Evolutionary conservation across 768 basidiomycete species (phyloP).

Genomic region (Pleurotus sapidus): DNA sequence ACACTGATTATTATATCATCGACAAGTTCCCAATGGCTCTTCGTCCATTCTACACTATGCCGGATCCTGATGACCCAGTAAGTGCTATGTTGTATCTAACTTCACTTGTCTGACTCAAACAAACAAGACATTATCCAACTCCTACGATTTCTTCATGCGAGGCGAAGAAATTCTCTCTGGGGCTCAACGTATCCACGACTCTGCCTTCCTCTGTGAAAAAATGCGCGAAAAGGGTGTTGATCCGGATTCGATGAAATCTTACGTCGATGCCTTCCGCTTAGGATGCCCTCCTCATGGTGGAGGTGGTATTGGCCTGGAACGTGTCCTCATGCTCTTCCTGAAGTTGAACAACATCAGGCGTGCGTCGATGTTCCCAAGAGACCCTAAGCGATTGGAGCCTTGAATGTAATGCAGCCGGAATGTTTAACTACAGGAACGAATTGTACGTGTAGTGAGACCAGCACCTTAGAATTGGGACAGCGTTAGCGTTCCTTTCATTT

Average conservation of each 20-base stretch:
- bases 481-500: too few relatives aligned
- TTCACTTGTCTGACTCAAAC: slow-evolving; percentile 10
- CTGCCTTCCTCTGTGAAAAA: slow-evolving; percentile 73
- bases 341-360: slow-evolving; percentile 94
- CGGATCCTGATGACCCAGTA: slow-evolving; percentile 88
- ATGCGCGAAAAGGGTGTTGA: slow-evolving; percentile 89
- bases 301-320: slow-evolving; percentile 93
- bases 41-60: slow-evolving; percentile 99
- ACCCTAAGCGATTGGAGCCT: slow-evolving; percentile 92
- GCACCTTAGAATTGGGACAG: too few relatives aligned
- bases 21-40: slow-evolving; percentile 98
- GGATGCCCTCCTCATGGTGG: slow-evolving; percentile 97
- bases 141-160: slow-evolving; percentile 99
- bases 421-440: neutral
- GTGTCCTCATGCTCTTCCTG: slow-evolving; percentile 96
- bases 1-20: slow-evolving; percentile 98
- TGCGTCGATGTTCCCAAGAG: slow-evolving; percentile 93
- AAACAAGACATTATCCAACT: slow-evolving; percentile 83
- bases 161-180: slow-evolving; percentile 99
- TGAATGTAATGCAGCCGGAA: slow-evolving; percentile 28
- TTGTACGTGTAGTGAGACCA: neutral
- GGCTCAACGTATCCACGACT: slow-evolving; percentile 96
- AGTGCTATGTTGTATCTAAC: slow-evolving; percentile 20
- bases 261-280: slow-evolving; percentile 92
- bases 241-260: slow-evolving; percentile 87